Conservation (phyloP, 2,329 filamentous ascomycete species). For the Fusarium odoratissimum region DNA sequence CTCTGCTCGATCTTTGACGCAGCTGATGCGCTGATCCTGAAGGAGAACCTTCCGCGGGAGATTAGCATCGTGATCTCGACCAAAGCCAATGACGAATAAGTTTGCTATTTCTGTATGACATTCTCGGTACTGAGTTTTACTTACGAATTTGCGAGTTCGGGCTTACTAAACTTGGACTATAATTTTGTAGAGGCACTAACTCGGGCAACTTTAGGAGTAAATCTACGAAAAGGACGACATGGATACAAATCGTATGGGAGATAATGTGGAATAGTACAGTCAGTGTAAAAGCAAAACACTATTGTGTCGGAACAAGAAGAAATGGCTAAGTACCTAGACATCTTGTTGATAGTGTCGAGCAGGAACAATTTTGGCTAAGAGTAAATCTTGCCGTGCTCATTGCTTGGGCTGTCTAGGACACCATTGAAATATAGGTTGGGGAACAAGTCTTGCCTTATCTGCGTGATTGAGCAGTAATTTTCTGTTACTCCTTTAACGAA, state of each 20-base stretch:
- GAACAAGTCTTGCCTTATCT: not conserved
- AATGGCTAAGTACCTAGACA: not conserved
- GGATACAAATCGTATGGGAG: not conserved
- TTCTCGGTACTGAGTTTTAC: not conserved
- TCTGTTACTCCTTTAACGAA: not conserved
- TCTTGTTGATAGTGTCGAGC: not conserved
- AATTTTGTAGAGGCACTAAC: not conserved
- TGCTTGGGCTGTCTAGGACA: not conserved
- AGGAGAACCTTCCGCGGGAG: not conserved
- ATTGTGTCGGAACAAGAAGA: not conserved
- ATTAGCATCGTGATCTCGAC: not conserved
- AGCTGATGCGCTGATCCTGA: slow-evolving; percentile 1
- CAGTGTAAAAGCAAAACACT: not conserved
- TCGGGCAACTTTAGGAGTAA: not conserved
- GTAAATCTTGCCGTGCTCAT: not conserved
- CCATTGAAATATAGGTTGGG: not conserved
- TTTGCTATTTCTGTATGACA: not conserved
- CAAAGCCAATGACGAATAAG: not conserved
- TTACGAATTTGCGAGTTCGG: not conserved
- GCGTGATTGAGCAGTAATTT: not conserved
- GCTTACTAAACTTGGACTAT: no score
- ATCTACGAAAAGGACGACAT: not conserved
- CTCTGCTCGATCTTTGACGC: not conserved
- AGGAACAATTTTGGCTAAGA: not conserved
- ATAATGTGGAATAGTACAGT: not conserved